Base-by-base conservation (phyloP, 2,329 filamentous ascomycete species). In the Pseudogymnoascus sp. region DNA sequence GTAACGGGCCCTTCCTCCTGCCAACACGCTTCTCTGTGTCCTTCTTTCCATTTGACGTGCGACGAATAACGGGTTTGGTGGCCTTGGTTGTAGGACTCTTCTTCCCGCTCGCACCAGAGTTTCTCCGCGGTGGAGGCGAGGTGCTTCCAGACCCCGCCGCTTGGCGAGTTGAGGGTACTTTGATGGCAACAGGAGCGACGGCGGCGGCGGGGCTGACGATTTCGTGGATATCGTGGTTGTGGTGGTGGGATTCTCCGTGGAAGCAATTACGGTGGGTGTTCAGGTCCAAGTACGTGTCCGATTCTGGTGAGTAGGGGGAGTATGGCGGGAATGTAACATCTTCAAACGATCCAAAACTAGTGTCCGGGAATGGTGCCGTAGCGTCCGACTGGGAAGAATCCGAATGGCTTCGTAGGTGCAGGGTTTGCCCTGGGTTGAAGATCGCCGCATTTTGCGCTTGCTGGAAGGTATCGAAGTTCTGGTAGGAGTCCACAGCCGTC, bases 1-100 rank as follows among this genome's bases (percentile, higher is more conserved):
- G 82, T 68, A 97, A 84, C 63, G 93, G 93, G 36, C 93, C 93
- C 74, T 90, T 90, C 76, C 93, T 85, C 71, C 91, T 87, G 58
- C 93, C 93, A 64, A 97, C 89, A 75, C 92, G 92, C 83, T 97
- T 97, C 81, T 97, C 93, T 39, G 82, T 82, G 67, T 95, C 90
- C 76, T 89, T 92, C 79, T 93, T 95, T 69, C 85, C 86, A 63
- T 82, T 84, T 64, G 81, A 89, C 65, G 78, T 87, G 63, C 72
- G 81, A 75, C 91, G 91, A 68, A 92, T 87, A 69, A 93, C 89
- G 8, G 89, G 84, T 77, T 96, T 96, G 37, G 89, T 85, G 0
- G 87, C 83, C 79, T 96, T 96, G 66, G 87, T 81, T 4, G 70
- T 67, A n/a, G 71, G 70, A 57, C 71, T 73, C 61, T 73, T 94